These are phyloP conservation scores for Coniophora puteana DNA, from an alignment of 1,284 basidiomycete genomes.

Conservation along the genomic window DNA sequence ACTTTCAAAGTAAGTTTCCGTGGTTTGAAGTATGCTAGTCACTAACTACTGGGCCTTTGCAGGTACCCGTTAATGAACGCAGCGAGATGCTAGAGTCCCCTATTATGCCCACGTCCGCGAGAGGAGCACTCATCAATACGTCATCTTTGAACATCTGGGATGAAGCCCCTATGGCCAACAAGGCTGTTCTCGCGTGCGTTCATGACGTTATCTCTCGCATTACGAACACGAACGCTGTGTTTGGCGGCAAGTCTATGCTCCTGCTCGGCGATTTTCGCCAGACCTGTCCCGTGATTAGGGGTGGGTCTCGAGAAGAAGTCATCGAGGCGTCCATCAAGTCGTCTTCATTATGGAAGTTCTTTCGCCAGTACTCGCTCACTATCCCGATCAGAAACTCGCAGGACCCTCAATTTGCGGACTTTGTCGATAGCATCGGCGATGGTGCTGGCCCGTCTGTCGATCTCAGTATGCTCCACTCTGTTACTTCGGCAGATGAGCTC, in stretches of 20 bases:
- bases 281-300: slow-evolving; percentile 32
- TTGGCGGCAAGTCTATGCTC: slow-evolving; percentile 34
- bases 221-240: slow-evolving; percentile 18
- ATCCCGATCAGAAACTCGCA: slow-evolving; percentile 34
- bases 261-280: slow-evolving; percentile 37
- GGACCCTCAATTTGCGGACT: slow-evolving; percentile 31
- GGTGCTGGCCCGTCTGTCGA: slow-evolving; percentile 26
- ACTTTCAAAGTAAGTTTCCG: no score
- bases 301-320: slow-evolving; percentile 24
- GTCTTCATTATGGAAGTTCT: slow-evolving; percentile 30
- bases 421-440: slow-evolving; percentile 37
- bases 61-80: slow-evolving; percentile 34
- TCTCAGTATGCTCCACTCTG: slow-evolving; percentile 16
- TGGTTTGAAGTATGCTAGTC: no score
- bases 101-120: slow-evolving; percentile 20
- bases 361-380: slow-evolving; percentile 24
- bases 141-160: slow-evolving; percentile 33
- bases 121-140: slow-evolving; percentile 29
- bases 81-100: slow-evolving; percentile 27
- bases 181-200: slow-evolving; percentile 30
- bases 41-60: no score
- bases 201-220: slow-evolving; percentile 19
- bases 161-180: slow-evolving; percentile 37
- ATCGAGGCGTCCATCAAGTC: slow-evolving; percentile 34
- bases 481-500: slow-evolving; percentile 16